Base-by-base conservation (phyloP, 805 yeast species). In the Kurtzmaniella cleridarum region DNA sequence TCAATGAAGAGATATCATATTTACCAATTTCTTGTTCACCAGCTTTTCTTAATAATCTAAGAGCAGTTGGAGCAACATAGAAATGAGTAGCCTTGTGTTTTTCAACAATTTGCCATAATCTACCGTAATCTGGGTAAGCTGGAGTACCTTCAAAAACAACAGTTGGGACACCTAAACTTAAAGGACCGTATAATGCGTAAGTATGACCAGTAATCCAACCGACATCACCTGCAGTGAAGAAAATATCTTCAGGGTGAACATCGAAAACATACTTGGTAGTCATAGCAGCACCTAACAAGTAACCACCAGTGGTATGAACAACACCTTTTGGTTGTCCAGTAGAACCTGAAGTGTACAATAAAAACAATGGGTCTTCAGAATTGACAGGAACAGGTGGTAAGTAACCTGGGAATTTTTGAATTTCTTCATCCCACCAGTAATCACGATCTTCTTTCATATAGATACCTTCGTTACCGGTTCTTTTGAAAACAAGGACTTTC, bases 141-240 rank as follows among this genome's bases (percentile, higher is more conserved):
- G 98, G 98, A 14, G 98, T 93, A 43, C 96, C 93, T 72, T 93
- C 98, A 60, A 93, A 93, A 41, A 91, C 86, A 39, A 93, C 84
- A 8, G 96, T 81, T 35, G 98, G 82, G 39, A 90, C 86, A 64
- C 98, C 98, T 42, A 54, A 63, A 34, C 80, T 67, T 50, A 93
- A 76, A 31, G 98, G 98, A 43, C 98, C 98, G 57, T 93, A 93
- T 34, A 91, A 77, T 32, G 88, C 95, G 59, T 91, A 93, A 8
- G 97, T 85, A 65, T 93, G 98, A 51, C 98, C 98, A 13, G 98
- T 93, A 60, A 93, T 93, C 98, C 98, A 93, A 59, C 98, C 98
- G 41, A 93, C 88, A 61, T 93, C 98, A 58, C 98, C 98, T 30
- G 98, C 98, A 31, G 98, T 91, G 72, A 93, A 91, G 45, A 91